Conservation (phyloP, 2,329 filamentous ascomycete genomes). For the Colletotrichum endophyticum region DNA sequence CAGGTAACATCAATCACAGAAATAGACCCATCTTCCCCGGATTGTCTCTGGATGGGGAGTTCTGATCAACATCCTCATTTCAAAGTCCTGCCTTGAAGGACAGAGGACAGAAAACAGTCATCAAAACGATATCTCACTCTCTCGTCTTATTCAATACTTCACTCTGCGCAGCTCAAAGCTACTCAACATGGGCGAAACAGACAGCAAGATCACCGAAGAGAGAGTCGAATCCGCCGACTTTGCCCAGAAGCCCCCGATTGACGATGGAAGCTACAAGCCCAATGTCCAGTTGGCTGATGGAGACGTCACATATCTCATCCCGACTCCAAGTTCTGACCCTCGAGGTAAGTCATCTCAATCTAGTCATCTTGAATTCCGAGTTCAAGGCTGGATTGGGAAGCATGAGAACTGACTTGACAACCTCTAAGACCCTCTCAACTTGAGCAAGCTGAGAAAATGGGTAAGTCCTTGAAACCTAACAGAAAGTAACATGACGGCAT, state of each 20-base stretch:
- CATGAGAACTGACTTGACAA: not conserved
- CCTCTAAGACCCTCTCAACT: not conserved
- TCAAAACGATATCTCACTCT: no score
- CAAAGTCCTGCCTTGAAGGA: not conserved
- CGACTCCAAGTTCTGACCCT: constrained; percentile 36
- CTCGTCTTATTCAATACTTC: not conserved
- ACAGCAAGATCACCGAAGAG: constrained; percentile 5
- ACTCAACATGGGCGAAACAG: not conserved
- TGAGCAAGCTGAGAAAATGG: constrained; percentile 3
- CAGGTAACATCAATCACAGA: not conserved
- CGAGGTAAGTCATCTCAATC: constrained; percentile 13
- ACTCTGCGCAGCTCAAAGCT: not conserved
- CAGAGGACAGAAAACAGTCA: not conserved
- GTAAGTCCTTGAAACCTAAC: not conserved
- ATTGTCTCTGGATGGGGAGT: not conserved
- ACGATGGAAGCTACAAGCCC: constrained; percentile 7
- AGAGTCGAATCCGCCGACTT: not conserved
- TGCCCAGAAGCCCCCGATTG: not conserved
- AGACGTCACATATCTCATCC: constrained; percentile 34
- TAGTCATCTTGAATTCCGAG: not conserved
- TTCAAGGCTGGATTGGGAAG: not conserved
- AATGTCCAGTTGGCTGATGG: constrained; percentile 32
- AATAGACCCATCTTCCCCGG: not conserved
- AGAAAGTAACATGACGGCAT: fast-evolving
- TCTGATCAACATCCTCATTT: not conserved